A percentile compares a stretch with the other conserved stretches of the same genome.
Conservation (phyloP, 495 filamentous ascomycete genomes). For the Penicillium ochrochloron region DNA sequence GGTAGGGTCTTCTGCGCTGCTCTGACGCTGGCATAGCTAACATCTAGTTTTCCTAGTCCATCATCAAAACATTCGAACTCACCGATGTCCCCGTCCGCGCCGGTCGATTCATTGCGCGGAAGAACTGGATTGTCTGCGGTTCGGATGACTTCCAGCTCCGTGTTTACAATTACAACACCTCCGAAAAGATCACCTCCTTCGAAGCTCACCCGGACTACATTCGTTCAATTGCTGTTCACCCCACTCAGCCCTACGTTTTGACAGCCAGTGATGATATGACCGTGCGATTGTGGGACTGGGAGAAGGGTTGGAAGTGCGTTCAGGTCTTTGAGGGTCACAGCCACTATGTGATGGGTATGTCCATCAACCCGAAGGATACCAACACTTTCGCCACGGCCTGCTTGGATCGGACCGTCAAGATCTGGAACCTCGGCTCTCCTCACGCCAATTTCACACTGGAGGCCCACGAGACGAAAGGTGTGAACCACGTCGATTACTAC, state of each 20-base stretch:
- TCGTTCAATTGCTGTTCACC: slow-evolving; percentile 95
- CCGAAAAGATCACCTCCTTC: slow-evolving; percentile 97
- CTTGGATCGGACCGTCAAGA: slow-evolving; percentile 96
- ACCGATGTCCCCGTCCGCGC: slow-evolving; percentile 98
- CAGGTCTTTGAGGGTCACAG: slow-evolving; percentile 98
- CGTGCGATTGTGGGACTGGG: slow-evolving; percentile 99
- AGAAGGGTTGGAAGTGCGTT: slow-evolving; percentile 96
- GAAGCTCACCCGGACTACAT: slow-evolving; percentile 99
- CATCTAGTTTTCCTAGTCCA: slow-evolving; percentile 56
- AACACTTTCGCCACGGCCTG: slow-evolving; percentile 98
- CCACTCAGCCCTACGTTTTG: slow-evolving; percentile 91
- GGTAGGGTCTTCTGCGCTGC: slow-evolving; percentile 34
- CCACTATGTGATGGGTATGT: slow-evolving; percentile 98
- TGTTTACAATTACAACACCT: slow-evolving; percentile 99
- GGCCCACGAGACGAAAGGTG: slow-evolving; percentile 96
- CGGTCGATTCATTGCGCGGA: slow-evolving; percentile 93
- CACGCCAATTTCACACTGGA: slow-evolving; percentile 95
- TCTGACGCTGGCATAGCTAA: neutral
- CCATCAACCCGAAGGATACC: slow-evolving; percentile 99
- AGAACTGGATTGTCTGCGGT: slow-evolving; percentile 99
- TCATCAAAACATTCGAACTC: slow-evolving; percentile 99
- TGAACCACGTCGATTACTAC: slow-evolving; percentile 98
- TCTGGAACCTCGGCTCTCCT: slow-evolving; percentile 91
- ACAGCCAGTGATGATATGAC: slow-evolving; percentile 99
- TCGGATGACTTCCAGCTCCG: slow-evolving; percentile 98